Evolutionary conservation across 164 flowering plant genomes (phyloP).

Genomic region (Nymphaea colorata): DNA sequence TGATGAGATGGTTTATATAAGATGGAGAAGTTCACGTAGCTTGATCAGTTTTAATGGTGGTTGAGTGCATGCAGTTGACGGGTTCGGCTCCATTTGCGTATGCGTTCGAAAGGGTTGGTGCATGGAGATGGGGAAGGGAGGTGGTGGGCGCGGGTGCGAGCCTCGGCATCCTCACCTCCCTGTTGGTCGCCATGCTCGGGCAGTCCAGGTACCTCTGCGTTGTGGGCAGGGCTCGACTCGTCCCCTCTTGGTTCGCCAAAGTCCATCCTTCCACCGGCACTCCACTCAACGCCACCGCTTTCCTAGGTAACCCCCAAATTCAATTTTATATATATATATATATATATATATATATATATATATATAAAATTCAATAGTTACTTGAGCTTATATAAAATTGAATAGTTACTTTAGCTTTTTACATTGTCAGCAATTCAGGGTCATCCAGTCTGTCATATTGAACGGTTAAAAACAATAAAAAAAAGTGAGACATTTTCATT

Average conservation of each 20-base stretch:
- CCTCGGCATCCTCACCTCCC: conserved; percentile 76
- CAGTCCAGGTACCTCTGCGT: conserved; percentile 91
- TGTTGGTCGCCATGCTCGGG: conserved; percentile 85
- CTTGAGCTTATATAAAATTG: too few relatives aligned
- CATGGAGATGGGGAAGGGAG: conserved; percentile 75
- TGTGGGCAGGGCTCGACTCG: conserved; percentile 64
- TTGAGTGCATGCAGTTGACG: too few relatives aligned
- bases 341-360: background rate
- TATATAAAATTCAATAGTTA: too few relatives aligned
- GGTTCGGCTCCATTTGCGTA: conserved; percentile 32
- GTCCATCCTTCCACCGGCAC: conserved; percentile 88
- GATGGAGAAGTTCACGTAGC: too few relatives aligned
- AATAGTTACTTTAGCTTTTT: too few relatives aligned
- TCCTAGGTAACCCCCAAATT: conserved; percentile 40
- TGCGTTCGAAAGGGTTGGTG: conserved; percentile 42
- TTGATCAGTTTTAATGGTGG: too few relatives aligned
- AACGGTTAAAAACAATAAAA: too few relatives aligned
- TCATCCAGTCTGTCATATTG: too few relatives aligned
- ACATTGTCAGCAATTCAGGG: too few relatives aligned
- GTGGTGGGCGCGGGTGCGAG: conserved; percentile 77
- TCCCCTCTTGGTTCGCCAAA: conserved; percentile 74
- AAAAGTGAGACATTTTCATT: too few relatives aligned
- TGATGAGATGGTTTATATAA: background rate
- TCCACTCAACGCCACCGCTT: conserved; percentile 73
- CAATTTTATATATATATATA: background rate